phyloP scores from a whole-genome alignment of 106 monocot genomes.

The Acorus calamus region DNA sequence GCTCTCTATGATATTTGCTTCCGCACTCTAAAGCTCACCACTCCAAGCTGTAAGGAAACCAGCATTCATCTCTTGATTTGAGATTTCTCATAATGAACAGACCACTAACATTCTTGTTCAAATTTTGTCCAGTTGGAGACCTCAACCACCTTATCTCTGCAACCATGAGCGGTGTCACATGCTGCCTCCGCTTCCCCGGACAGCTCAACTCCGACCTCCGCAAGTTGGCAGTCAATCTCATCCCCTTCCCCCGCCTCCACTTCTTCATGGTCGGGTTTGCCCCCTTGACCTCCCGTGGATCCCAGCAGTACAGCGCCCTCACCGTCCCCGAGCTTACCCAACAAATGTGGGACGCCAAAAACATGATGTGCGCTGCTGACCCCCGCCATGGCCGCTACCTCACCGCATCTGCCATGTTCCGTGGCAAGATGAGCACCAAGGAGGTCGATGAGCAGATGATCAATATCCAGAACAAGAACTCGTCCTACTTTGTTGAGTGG shows the following conservation, averaged over 20 bases:
- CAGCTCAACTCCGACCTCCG: slow-evolving; percentile 27
- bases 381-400: slow-evolving; percentile 65
- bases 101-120: no score
- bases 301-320: slow-evolving; percentile 69
- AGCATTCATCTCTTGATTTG: no score
- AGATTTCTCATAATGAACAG: background rate
- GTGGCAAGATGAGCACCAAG: slow-evolving; percentile 74
- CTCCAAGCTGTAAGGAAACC: slow-evolving; percentile 2
- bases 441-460: slow-evolving; percentile 83
- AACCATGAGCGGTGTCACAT: slow-evolving; percentile 22
- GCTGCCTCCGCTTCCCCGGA: slow-evolving; percentile 22
- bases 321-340: slow-evolving; percentile 77
- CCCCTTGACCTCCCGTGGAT: slow-evolving; percentile 18
- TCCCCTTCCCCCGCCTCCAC: slow-evolving; percentile 25
- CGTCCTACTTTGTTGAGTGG: slow-evolving; percentile 79
- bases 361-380: slow-evolving; percentile 85
- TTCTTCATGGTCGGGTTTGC: slow-evolving; percentile 30
- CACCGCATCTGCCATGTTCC: slow-evolving; percentile 76
- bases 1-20: slow-evolving; percentile 3
- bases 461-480: slow-evolving; percentile 84
- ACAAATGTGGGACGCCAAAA: slow-evolving; percentile 82
- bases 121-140: slow-evolving; percentile 11
- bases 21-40: slow-evolving; percentile 7
- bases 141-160: slow-evolving; percentile 24
- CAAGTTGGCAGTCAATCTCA: slow-evolving; percentile 23